Evolutionary conservation across 2,329 filamentous ascomycete species (phyloP), one percentile per base, ranked within the genome.

Genomic region (Fusarium decemcellulare): DNA sequence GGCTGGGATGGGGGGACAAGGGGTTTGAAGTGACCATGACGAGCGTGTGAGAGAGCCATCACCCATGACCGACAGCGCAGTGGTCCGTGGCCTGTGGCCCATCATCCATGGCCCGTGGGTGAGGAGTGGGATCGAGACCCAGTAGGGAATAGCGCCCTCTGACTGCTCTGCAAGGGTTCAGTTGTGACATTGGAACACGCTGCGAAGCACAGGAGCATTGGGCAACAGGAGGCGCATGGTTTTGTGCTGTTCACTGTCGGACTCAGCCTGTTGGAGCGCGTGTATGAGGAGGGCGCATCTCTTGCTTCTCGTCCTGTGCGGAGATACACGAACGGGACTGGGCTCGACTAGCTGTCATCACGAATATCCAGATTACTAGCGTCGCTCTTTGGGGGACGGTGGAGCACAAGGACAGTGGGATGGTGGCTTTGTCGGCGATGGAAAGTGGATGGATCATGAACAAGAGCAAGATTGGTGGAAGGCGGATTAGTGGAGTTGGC

Each of bases 21-120:
- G 71, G 67, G 59, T 68, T 55, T 70, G 66, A 63, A 72, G 59
- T 65, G 67, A 62, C 67, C 72, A 74, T 73, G 72, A 74, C 72
- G 70, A 74, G 72, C 62, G 60, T 68, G 65, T 65, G 60, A 71
- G 65, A 65, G 46, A 42, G 67, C 60, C 54, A 62, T 68, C 67
- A 69, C 47, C 65, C 60, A 58, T 58, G 54, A 62, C 59, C 42
- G 44, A 42, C 58, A 67, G 59, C 44, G 36, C 53, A 53, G 61
- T 69, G 64, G 68, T 47, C 56, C 63, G 53, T 71, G 56, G 57
- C 55, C 51, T 54, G 43, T 51, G 55, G 47, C 48, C 48, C 48
- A 39, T 51, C 47, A 51, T 53, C 47, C 56, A 70, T 73, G 64
- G 67, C 61, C 67, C 40, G 65, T 72, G 60, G 65, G 60, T 63